Evolutionary conservation across 768 basidiomycete genomes (phyloP).

Genomic region (Paxillus rubicundulus): DNA sequence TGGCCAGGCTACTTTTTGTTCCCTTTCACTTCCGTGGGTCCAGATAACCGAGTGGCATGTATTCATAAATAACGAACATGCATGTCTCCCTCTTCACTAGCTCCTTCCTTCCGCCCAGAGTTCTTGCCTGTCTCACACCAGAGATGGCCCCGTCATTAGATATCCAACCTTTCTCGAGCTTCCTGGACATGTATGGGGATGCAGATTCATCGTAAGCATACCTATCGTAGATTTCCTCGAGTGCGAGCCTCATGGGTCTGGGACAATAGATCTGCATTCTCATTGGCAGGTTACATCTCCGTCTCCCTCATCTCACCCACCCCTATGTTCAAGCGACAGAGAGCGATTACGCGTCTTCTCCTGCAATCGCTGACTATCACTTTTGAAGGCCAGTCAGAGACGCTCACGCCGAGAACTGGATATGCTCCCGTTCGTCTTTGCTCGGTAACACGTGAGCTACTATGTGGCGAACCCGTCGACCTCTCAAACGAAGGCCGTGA

Average conservation of each 20-base stretch:
- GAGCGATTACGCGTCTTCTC: conserved; percentile 47
- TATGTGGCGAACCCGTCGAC: conserved; percentile 47
- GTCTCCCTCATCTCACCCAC: conserved; percentile 59
- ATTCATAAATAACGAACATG: conserved; percentile 26
- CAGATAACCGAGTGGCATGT: conserved; percentile 26
- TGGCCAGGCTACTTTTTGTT: conserved; percentile 28
- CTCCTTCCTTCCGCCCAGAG: conserved; percentile 11
- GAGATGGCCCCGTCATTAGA: conserved; percentile 65
- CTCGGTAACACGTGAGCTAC: conserved; percentile 60
- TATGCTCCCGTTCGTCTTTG: conserved; percentile 72
- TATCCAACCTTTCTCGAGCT: conserved; percentile 55
- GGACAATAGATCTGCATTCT: conserved; percentile 70
- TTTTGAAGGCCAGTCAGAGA: conserved; percentile 86
- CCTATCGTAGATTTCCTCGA: conserved; percentile 2
- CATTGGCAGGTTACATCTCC: conserved; percentile 78
- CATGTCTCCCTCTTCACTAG: conserved; percentile 8
- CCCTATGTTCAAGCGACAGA: conserved; percentile 52
- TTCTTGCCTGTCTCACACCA: conserved; percentile 15
- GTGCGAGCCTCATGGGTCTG: conserved; percentile 5
- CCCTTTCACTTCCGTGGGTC: conserved; percentile 19
- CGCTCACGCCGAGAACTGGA: conserved; percentile 58
- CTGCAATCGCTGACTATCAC: conserved; percentile 71
- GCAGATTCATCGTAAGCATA: conserved; percentile 58
- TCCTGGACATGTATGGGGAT: conserved; percentile 69
- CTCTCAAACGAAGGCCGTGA: conserved; percentile 65